Base-by-base conservation (phyloP, 208 protist genomes). In the Angomonas desouzai region DNA sequence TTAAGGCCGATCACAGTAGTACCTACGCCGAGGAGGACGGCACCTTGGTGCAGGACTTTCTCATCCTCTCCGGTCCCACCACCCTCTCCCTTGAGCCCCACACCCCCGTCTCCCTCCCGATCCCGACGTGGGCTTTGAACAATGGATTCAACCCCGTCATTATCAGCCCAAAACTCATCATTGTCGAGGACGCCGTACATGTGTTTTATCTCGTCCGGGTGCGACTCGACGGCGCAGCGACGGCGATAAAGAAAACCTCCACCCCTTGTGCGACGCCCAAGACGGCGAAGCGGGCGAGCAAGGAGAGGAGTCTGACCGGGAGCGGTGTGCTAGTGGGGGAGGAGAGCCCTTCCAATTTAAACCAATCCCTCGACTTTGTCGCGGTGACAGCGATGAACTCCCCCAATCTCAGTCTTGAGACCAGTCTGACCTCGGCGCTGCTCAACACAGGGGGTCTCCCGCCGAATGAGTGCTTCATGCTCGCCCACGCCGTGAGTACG, bases 151-250 rank as follows among this genome's bases (percentile, higher is more conserved):
- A 74, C 40, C 62, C 64, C 27, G 30, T 58, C 23, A 49, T 87
- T 29, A 33, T 76, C 22, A 62, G 64, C n/a, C 73, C 74, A 0
- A 60, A 68, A n/a, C 34, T 87, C 22, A 53, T 87, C 25, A 61
- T 69, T 0, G 59, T 70, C 48, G 27, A 56, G 16, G 70, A 68
- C 13, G 61, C 40, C n/a, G 25, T 87, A 45, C 81, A 87, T 66
- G 73, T 68, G 2, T 81, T 87, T 38, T 87, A 87, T 45, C 13
- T 87, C 27, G 59, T 87, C 10, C 64, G 68, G 23, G 48, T 57
- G 9, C 22, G 29, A 11, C 27, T 57, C 6, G 25, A 32, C 13
- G 13, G 36, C 36, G 36, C 6, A 6, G 51, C 9, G 6, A 4
- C 13, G 20, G 9, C 45, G 51, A 7, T 57, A 7, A 16, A 16